phyloP scores from a whole-genome alignment of 2,329 filamentous ascomycete species.

The Apiospora malaysiana region DNA sequence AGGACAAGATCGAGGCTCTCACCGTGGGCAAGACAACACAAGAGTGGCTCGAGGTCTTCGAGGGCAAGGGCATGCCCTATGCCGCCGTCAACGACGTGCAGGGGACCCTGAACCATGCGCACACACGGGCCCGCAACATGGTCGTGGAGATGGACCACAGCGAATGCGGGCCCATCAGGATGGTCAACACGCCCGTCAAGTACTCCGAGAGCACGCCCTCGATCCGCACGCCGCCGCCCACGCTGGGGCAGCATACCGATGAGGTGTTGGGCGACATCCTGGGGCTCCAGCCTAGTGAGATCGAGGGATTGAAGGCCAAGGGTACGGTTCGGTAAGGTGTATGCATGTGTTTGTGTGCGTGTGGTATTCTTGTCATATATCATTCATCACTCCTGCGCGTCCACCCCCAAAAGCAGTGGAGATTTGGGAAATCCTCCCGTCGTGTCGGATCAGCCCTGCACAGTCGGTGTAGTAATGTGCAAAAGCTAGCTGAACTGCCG shows the following conservation, averaged over 20 bases:
- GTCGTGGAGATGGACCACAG: constrained; percentile 86
- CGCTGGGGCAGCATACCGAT: constrained; percentile 84
- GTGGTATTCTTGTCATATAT: too few species aligned
- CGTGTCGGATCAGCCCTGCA: neutral
- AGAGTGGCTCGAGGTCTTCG: constrained; percentile 86
- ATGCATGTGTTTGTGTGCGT: too few species aligned
- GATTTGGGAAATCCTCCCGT: neutral
- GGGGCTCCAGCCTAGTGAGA: constrained; percentile 62
- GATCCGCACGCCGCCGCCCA: constrained; percentile 80
- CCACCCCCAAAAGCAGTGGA: neutral
- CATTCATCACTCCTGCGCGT: neutral
- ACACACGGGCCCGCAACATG: constrained; percentile 87
- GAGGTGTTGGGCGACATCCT: constrained; percentile 73
- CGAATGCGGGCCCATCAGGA: constrained; percentile 81
- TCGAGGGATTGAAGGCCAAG: constrained; percentile 65
- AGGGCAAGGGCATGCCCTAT: constrained; percentile 93
- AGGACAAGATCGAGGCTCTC: constrained; percentile 77
- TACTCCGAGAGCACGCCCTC: constrained; percentile 83
- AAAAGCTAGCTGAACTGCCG: neutral
- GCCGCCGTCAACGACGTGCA: constrained; percentile 94
- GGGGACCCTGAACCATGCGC: constrained; percentile 80
- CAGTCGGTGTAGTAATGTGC: neutral
- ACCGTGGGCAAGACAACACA: constrained; percentile 80
- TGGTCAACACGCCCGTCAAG: constrained; percentile 95
- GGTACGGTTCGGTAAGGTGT: constrained; percentile 65